Percentiles rank a stretch among this genome's conserved stretches.
These are phyloP conservation scores for Colletotrichum limetticola DNA, from an alignment of 2,329 filamentous ascomycete species.

Conservation along the genomic window DNA sequence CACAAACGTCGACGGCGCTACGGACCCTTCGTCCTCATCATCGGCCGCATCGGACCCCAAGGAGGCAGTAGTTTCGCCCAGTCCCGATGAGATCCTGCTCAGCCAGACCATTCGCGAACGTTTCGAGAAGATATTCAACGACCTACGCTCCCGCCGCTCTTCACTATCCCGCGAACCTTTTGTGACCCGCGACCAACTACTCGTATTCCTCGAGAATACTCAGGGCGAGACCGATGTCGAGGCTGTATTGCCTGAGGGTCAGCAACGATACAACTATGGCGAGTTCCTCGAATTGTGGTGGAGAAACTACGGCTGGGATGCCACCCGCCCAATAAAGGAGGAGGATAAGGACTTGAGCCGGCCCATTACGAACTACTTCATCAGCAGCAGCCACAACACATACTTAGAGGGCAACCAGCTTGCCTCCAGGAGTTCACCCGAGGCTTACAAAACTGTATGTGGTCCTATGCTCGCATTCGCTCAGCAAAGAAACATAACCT, in stretches of 20 bases:
- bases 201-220: slow-evolving; percentile 58
- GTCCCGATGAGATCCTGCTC: slow-evolving; percentile 50
- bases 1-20: slow-evolving; percentile 33
- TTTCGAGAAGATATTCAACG: slow-evolving; percentile 59
- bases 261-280: slow-evolving; percentile 56
- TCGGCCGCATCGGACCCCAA: slow-evolving; percentile 28
- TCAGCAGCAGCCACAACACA: slow-evolving; percentile 95
- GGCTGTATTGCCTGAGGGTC: slow-evolving; percentile 43
- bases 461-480: slow-evolving; percentile 24
- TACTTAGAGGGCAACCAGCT: slow-evolving; percentile 91
- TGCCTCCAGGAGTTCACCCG: slow-evolving; percentile 78
- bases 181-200: slow-evolving; percentile 52
- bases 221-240: slow-evolving; percentile 57
- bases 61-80: neutral
- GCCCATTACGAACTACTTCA: slow-evolving; percentile 89
- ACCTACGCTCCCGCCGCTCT: slow-evolving; percentile 49
- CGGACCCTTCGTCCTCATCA: slow-evolving; percentile 27
- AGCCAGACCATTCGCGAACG: slow-evolving; percentile 60
- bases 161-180: slow-evolving; percentile 42
- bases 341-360: slow-evolving; percentile 67
- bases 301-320: slow-evolving; percentile 54
- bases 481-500: neutral
- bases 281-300: slow-evolving; percentile 64
- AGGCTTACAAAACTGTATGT: slow-evolving; percentile 81
- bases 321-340: slow-evolving; percentile 52